Evolutionary conservation across 345 rosid genomes (phyloP), one percentile per base, ranked within the genome.

Genomic region (Cardiospermum halicacabum): DNA sequence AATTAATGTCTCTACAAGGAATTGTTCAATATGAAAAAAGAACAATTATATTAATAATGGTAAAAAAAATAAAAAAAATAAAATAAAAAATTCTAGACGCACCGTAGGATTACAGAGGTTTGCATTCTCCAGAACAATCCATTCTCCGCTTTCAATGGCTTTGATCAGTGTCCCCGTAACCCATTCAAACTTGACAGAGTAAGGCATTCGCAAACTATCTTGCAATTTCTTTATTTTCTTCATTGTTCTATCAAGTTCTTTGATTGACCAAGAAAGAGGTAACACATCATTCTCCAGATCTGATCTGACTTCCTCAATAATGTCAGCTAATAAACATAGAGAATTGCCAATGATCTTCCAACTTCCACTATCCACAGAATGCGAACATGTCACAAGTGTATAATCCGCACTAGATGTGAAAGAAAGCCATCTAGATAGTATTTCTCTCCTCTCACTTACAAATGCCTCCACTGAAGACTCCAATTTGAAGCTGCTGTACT

Each of bases 51-150:
- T 50, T 28, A 68, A 19, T 47, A 16, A 47, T 2, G 24, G 51
- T 47, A 47, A 45, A 45, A 40, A 21, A 47, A 15, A 53, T 6
- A 45, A 43, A 53, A 63, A 26, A 58, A 27, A 45, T 30, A 40
- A 62, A 60, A 27, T 30, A 53, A 59, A 26, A 48, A 45, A 30
- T 53, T 50, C 18, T 22, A 51, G 42, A 67, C 64, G 51, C 88
- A 93, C 98, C 82, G 98, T 90, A 56, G 98, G 98, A 76, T 81
- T 93, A 74, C 98, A 93, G 59, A 93, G 89, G 77, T 93, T 93
- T 75, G 98, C 98, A 78, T 90, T 84, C 77, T 93, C 87, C 26
- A 93, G 77, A 62, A 93, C 80, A 48, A 93, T 73, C 98, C 98
- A 93, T 71, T 93, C 98, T 68, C 98, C 98, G 62, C 83, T 88